phyloP scores from a whole-genome alignment of 2,329 filamentous ascomycete species.

The Colletotrichum sp. region DNA sequence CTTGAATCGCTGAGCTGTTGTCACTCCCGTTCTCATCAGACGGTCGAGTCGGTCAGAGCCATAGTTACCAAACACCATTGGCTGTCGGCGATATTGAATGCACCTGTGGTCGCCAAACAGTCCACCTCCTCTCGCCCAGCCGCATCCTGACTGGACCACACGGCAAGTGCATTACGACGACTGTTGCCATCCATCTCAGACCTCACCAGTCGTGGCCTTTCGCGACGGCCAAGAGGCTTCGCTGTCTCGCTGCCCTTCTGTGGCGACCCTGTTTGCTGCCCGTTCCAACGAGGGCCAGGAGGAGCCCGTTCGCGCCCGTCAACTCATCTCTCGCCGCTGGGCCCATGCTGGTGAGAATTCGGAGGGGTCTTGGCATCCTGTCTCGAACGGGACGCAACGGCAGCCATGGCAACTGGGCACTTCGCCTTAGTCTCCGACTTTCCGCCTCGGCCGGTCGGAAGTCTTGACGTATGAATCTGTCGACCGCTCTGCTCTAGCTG shows the following conservation, averaged over 20 bases:
- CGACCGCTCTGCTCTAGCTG: background rate
- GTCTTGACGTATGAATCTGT: background rate
- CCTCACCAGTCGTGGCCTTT: background rate
- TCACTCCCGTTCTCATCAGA: background rate
- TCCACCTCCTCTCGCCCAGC: background rate
- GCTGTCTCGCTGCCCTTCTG: background rate
- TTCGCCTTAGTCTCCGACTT: background rate
- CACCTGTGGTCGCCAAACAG: background rate
- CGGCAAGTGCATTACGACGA: slow-evolving; percentile 12
- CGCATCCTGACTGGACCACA: background rate
- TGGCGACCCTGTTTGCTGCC: background rate
- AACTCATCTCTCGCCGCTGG: background rate
- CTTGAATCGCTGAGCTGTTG: background rate
- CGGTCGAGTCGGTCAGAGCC: background rate
- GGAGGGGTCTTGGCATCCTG: background rate
- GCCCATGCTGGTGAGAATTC: background rate
- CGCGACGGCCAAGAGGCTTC: background rate
- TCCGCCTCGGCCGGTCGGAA: background rate
- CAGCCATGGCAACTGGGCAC: background rate
- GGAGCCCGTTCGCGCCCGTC: background rate
- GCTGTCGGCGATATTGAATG: background rate
- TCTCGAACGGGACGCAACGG: background rate
- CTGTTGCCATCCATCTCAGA: background rate
- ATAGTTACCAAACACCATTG: background rate
- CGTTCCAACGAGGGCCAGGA: background rate